Evolutionary conservation across 768 basidiomycete species (phyloP).

Genomic region (Pulveroboletus sp.): DNA sequence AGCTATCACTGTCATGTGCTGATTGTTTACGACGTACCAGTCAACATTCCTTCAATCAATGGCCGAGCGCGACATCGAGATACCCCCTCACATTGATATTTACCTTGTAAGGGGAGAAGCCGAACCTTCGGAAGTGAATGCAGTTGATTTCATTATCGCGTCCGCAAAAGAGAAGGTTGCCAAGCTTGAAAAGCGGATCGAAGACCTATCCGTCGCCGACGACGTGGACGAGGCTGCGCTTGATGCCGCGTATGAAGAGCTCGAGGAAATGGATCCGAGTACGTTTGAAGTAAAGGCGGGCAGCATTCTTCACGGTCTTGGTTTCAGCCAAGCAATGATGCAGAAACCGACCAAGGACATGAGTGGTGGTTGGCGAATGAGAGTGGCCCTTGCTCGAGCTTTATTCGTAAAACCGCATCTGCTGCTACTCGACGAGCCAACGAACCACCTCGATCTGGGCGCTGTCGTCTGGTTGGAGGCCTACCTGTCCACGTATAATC

Average conservation of each 20-base stretch:
- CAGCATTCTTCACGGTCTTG: constrained; percentile 95
- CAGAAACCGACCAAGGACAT: constrained; percentile 96
- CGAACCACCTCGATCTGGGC: constrained; percentile 93
- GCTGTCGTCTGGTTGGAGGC: constrained; percentile 99
- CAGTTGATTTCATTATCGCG: constrained; percentile 94
- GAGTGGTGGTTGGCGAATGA: constrained; percentile 99
- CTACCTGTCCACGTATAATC: constrained; percentile 96
- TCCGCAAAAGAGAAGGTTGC: constrained; percentile 94
- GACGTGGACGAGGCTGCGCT: constrained; percentile 85
- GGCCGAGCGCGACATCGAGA: constrained; percentile 91
- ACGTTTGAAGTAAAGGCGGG: constrained; percentile 97
- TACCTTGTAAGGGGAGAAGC: constrained; percentile 96
- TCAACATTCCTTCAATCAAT: constrained; percentile 96
- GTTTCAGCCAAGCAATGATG: constrained; percentile 92
- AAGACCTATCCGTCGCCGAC: constrained; percentile 89
- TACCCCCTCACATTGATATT: constrained; percentile 94
- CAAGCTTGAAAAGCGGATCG: constrained; percentile 88
- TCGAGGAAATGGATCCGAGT: constrained; percentile 93
- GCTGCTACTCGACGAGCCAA: constrained; percentile 89
- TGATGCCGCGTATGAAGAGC: constrained; percentile 88
- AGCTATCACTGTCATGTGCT: constrained; percentile 8
- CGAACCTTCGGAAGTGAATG: constrained; percentile 92
- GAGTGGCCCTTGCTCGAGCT: constrained; percentile 93
- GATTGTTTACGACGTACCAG: constrained; percentile 36
- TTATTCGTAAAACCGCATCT: constrained; percentile 97